Evolutionary conservation across 805 yeast genomes (phyloP).

Genomic region (Cyberlindnera subsufficiens): DNA sequence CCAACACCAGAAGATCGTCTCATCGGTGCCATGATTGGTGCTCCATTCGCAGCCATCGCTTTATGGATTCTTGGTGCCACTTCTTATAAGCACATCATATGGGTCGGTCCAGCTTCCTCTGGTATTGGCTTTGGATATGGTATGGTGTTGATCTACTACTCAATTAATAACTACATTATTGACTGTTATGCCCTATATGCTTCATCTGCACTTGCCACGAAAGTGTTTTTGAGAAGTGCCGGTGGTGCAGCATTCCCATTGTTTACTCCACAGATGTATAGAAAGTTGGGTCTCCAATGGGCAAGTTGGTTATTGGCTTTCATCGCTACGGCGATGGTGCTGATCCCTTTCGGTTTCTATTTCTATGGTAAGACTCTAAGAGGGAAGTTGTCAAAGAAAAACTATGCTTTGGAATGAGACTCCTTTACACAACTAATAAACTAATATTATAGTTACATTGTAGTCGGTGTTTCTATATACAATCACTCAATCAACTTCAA

Average conservation of each 20-base stretch:
- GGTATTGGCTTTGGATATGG: conserved; percentile 81
- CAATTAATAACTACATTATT: conserved; percentile 78
- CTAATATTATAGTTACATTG: no score
- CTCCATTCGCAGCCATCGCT: conserved; percentile 78
- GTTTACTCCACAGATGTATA: conserved; percentile 78
- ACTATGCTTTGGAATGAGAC: conserved; percentile 33
- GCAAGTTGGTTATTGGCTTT: conserved; percentile 76
- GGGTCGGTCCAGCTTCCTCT: conserved; percentile 76
- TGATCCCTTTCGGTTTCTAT: conserved; percentile 67
- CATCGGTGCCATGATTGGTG: conserved; percentile 75
- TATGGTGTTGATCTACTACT: conserved; percentile 68
- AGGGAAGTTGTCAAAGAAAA: conserved; percentile 59
- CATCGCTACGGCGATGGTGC: conserved; percentile 69
- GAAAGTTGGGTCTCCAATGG: conserved; percentile 70
- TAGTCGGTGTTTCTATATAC: no score
- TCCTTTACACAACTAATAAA: neutral
- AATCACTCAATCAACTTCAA: no score
- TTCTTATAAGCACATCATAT: conserved; percentile 58
- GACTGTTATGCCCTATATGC: conserved; percentile 84
- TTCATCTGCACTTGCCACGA: conserved; percentile 76
- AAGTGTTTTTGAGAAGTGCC: conserved; percentile 72
- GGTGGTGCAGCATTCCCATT: conserved; percentile 87
- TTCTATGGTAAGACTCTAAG: conserved; percentile 60
- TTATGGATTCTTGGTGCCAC: conserved; percentile 80
- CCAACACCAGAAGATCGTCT: conserved; percentile 79